Conservation (phyloP, 2,329 filamentous ascomycete species). For the Apiospora hydei region DNA sequence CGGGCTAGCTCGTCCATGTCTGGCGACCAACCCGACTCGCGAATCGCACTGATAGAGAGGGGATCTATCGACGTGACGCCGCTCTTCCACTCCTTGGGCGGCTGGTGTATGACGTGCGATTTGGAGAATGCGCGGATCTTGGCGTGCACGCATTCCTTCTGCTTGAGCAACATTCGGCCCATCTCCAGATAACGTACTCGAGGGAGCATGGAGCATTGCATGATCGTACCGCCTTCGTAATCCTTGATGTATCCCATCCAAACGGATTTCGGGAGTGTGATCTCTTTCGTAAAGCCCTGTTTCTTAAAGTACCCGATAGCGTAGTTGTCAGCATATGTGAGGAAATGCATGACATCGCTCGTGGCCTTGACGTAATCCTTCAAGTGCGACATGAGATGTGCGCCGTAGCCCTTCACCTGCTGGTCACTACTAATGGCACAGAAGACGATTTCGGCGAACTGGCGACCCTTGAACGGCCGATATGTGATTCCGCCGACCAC, state of each 20-base stretch:
- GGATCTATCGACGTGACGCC: constrained; percentile 81
- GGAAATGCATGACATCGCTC: constrained; percentile 96
- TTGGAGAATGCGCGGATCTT: constrained; percentile 94
- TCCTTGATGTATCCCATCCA: constrained; percentile 99
- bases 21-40: constrained; percentile 90
- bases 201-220: constrained; percentile 98
- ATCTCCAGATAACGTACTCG: constrained; percentile 93
- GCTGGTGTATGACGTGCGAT: constrained; percentile 84
- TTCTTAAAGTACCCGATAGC: constrained; percentile 99
- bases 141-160: constrained; percentile 92
- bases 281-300: constrained; percentile 98
- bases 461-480: constrained; percentile 87
- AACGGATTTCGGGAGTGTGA: constrained; percentile 84
- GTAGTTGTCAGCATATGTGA: constrained; percentile 98
- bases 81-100: constrained; percentile 86
- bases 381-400: constrained; percentile 96
- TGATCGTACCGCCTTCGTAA: constrained; percentile 98
- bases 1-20: constrained; percentile 98
- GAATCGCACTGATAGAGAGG: constrained; percentile 85
- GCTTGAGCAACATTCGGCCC: constrained; percentile 93
- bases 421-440: constrained; percentile 97
- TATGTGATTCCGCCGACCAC: constrained; percentile 98
- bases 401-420: constrained; percentile 98
- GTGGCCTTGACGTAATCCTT: constrained; percentile 99
- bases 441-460: constrained; percentile 98